Conservation (phyloP, 148 eudicot species). For the Rhododendron ovatum region DNA sequence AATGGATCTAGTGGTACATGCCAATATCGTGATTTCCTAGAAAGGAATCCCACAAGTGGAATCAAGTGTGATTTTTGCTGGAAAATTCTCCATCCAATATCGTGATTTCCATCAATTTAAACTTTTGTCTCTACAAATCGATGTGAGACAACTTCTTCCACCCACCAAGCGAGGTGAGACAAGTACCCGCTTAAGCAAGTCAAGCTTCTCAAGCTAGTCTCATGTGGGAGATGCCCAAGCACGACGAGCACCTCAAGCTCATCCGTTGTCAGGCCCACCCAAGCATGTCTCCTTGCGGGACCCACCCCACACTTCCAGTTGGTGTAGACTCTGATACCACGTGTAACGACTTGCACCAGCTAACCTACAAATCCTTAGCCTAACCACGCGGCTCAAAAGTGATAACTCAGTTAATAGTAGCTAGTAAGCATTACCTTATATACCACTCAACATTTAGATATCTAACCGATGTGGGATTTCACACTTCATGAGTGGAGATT, state of each 20-base stretch:
- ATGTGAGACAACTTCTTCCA: no score
- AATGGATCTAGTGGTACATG: not conserved
- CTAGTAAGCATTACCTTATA: not conserved
- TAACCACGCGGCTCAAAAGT: not conserved
- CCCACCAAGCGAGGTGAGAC: no score
- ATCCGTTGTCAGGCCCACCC: no score
- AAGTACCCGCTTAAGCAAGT: no score
- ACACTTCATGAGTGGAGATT: not conserved
- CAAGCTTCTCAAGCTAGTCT: no score
- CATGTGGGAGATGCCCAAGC: no score
- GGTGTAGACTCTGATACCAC: not conserved
- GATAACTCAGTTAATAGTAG: not conserved
- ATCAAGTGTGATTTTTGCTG: not conserved
- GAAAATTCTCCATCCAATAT: not conserved
- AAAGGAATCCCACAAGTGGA: not conserved
- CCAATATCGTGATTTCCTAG: not conserved
- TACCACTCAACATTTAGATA: not conserved
- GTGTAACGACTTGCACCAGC: not conserved
- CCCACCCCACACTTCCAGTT: no score
- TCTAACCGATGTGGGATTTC: not conserved
- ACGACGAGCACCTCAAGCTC: no score
- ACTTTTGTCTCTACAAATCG: not conserved
- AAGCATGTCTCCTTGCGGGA: no score
- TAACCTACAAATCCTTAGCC: not conserved
- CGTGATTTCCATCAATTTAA: not conserved